Percentiles rank a stretch among this genome's conserved stretches.
Conservation (phyloP, 768 basidiomycete genomes). For the Calocybe gangraenosa region DNA sequence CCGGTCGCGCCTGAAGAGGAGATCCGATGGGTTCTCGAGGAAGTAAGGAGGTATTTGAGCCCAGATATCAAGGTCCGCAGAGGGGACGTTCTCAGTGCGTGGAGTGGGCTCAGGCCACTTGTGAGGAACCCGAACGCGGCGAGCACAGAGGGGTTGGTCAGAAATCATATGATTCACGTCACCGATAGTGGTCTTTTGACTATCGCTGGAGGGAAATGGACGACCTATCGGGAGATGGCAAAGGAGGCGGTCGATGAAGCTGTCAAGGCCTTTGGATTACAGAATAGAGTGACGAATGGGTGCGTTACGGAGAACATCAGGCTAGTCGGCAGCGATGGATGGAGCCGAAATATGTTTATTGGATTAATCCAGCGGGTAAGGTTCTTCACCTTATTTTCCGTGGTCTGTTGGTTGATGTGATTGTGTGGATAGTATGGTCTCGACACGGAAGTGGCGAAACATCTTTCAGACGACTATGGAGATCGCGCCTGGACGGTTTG, state of each 20-base stretch:
- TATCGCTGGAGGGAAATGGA: slow-evolving; percentile 98
- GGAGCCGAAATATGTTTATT: slow-evolving; percentile 97
- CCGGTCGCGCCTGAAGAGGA: slow-evolving; percentile 89
- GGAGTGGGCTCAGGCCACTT: slow-evolving; percentile 89
- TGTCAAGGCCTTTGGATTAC: slow-evolving; percentile 70
- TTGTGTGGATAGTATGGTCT: slow-evolving; percentile 64
- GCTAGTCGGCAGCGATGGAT: slow-evolving; percentile 89
- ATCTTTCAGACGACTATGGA: slow-evolving; percentile 91
- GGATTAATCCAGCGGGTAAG: slow-evolving; percentile 82
- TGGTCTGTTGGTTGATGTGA: neutral
- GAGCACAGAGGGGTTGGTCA: slow-evolving; percentile 77
- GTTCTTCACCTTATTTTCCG: too few relatives aligned
- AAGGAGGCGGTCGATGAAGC: slow-evolving; percentile 91
- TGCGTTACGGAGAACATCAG: slow-evolving; percentile 80
- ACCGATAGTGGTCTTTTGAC: slow-evolving; percentile 80
- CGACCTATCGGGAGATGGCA: slow-evolving; percentile 95
- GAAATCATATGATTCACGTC: slow-evolving; percentile 91
- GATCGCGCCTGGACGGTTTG: slow-evolving; percentile 96
- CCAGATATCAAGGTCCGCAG: slow-evolving; percentile 92
- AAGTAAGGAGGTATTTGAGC: slow-evolving; percentile 83
- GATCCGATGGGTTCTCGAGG: slow-evolving; percentile 94
- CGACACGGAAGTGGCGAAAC: slow-evolving; percentile 88
- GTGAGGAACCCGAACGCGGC: slow-evolving; percentile 67
- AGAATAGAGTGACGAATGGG: slow-evolving; percentile 45
- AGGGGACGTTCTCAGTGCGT: slow-evolving; percentile 93